Base-by-base conservation (phyloP, 345 rosid genomes). In the Mercurialis annua region DNA sequence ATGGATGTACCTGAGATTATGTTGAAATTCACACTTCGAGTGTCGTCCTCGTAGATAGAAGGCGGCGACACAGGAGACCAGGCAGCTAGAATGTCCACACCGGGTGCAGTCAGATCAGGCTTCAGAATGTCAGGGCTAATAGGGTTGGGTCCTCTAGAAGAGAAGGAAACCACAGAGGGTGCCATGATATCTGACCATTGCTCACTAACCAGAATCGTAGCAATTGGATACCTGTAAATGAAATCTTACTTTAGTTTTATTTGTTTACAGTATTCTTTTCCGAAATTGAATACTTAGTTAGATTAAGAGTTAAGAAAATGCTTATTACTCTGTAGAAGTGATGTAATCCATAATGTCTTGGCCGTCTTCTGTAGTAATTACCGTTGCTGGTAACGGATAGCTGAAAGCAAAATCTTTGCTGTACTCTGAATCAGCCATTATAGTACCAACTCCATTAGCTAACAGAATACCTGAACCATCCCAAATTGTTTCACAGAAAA, bases 21-120 rank as follows among this genome's bases (percentile, higher is more conserved):
- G 51, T 77, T 65, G 77, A 69, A 77, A 10, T 38, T 30, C 12
- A 73, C 74, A 0, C 46, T 69, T 33, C 74, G 73, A 6, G 0
- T 44, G 33, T 73, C 74, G 0, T 1, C 10, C 10, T 0, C 2
- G 42, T 21, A 17, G 21, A n/a, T 9, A 20, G 75, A 64, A 54
- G 77, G 60, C 21, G 52, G 55, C 21, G 77, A 65, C 23, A 65
- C 42, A 33, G 73, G 69, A 11, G 81, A 69, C 81, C 77, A 69
- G 6, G 77, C 77, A 27, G 81, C 81, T 15, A 77, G 71, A 21
- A 73, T 73, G 55, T 77, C 69, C 33, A 69, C 74, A 0, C 81
- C 81, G 26, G 81, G 74, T 1, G 74, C 77, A 29, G 74, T 64
- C 16, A 73, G 30, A 64, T 77, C 77, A 51, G 81, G 81, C 81